These are phyloP conservation scores for Citeromyces siamensis DNA, from an alignment of 1,139 yeast species.

Conservation along the genomic window DNA sequence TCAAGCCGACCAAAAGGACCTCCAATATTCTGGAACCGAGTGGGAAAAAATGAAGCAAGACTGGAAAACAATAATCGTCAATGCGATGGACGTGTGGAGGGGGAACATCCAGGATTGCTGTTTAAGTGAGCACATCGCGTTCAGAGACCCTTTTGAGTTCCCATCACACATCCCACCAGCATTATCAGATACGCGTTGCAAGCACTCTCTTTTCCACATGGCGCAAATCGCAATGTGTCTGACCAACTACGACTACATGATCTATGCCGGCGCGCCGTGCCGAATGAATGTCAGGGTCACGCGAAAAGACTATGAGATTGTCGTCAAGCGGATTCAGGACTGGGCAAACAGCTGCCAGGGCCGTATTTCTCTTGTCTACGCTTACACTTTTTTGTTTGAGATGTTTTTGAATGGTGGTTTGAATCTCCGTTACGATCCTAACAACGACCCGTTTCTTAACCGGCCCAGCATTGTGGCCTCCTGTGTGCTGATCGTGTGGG, in stretches of 20 bases:
- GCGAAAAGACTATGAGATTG: constrained; percentile 34
- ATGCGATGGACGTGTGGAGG: constrained; percentile 49
- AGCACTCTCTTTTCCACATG: constrained; percentile 48
- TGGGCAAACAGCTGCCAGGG: constrained; percentile 30
- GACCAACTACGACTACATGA: constrained; percentile 62
- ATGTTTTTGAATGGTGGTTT: constrained; percentile 30
- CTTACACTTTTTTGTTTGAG: constrained; percentile 46
- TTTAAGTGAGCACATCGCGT: neutral
- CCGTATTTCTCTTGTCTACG: constrained; percentile 37
- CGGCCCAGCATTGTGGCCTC: constrained; percentile 44
- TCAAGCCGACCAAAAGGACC: constrained; percentile 19
- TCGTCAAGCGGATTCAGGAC: constrained; percentile 33
- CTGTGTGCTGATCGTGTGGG: constrained; percentile 44
- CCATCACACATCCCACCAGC: constrained; percentile 7
- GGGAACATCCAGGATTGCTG: constrained; percentile 3
- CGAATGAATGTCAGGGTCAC: constrained; percentile 62
- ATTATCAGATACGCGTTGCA: constrained; percentile 25
- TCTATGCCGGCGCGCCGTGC: constrained; percentile 69
- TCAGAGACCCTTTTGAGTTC: constrained; percentile 6
- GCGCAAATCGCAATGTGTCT: constrained; percentile 55
- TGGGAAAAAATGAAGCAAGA: constrained; percentile 23
- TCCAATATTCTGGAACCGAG: constrained; percentile 18
- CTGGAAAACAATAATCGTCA: constrained; percentile 51
- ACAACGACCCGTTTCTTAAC: constrained; percentile 39
- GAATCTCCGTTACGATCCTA: constrained; percentile 26